Conservation (phyloP, 192 early-diverging fungal genomes). For the Coemansia sp. region DNA sequence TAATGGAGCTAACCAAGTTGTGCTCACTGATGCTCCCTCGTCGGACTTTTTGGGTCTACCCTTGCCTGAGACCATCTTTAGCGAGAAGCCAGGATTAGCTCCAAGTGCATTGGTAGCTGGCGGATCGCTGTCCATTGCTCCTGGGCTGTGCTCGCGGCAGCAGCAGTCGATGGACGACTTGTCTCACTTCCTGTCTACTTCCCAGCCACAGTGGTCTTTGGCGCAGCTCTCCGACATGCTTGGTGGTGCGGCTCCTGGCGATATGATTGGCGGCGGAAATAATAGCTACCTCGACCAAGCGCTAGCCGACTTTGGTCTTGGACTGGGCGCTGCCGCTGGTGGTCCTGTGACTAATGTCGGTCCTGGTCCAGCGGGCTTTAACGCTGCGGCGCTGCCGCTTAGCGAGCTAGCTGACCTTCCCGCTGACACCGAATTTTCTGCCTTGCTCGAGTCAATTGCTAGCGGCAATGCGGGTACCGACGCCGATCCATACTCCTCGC, state of each 20-base stretch:
- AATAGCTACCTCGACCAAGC: constrained; percentile 36
- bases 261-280: constrained; percentile 30
- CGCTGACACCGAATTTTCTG: constrained; percentile 48
- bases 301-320: constrained; percentile 47
- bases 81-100: constrained; percentile 31
- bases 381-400: constrained; percentile 16
- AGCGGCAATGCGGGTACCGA: constrained; percentile 22
- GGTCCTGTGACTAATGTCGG: background rate
- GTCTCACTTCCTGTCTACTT: constrained; percentile 24
- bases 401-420: constrained; percentile 41
- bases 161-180: constrained; percentile 40
- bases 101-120: background rate
- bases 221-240: constrained; percentile 52
- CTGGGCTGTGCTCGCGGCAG: constrained; percentile 34
- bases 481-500: constrained; percentile 35
- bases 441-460: constrained; percentile 54
- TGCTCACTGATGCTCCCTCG: constrained; percentile 51
- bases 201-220: constrained; percentile 51
- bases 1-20: constrained; percentile 18
- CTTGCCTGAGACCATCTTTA: constrained; percentile 52
- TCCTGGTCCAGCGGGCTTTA: constrained; percentile 3
- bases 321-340: constrained; percentile 10
- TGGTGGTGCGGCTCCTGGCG: constrained; percentile 1
- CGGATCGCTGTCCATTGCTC: constrained; percentile 23
- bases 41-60: constrained; percentile 56